Conservation (phyloP, 2,329 filamentous ascomycete genomes). For the Pseudophaeomoniella oleicola region DNA sequence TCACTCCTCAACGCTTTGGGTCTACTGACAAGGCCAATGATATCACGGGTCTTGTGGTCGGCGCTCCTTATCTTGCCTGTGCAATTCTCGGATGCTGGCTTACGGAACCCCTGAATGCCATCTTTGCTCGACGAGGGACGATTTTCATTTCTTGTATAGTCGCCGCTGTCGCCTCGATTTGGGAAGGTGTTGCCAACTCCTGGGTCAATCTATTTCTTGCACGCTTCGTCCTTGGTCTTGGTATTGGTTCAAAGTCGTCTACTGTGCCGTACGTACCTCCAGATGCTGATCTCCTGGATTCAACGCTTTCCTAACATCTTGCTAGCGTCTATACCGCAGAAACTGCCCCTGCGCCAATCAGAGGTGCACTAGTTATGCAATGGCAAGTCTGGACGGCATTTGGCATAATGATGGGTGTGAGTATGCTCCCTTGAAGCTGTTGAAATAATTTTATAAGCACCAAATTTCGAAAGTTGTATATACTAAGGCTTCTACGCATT, state of each 20-base stretch:
- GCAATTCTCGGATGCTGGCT: constrained; percentile 33
- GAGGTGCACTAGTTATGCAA: constrained; percentile 37
- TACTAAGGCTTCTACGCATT: no score
- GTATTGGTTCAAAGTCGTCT: constrained; percentile 26
- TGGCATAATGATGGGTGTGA: constrained; percentile 20
- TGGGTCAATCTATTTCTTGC: constrained; percentile 28
- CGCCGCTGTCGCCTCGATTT: constrained; percentile 25
- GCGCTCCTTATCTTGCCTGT: constrained; percentile 30
- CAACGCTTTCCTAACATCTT: background rate
- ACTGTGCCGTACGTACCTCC: constrained; percentile 25
- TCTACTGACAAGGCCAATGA: constrained; percentile 15
- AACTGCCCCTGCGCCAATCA: constrained; percentile 31
- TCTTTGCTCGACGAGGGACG: constrained; percentile 29
- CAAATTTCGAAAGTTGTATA: no score
- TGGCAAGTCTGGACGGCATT: constrained; percentile 36
- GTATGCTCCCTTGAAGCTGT: background rate
- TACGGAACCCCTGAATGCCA: constrained; percentile 30
- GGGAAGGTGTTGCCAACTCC: constrained; percentile 26
- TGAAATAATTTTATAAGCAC: no score
- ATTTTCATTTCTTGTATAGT: constrained; percentile 28
- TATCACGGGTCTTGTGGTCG: constrained; percentile 27
- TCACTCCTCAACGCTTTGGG: constrained; percentile 11
- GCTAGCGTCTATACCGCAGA: constrained; percentile 15
- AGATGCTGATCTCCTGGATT: background rate
- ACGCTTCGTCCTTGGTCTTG: constrained; percentile 27